Evolutionary conservation across 225 moss, liverwort and hornwort species (phyloP).

Genomic region (Rhytidiadelphus loreus): DNA sequence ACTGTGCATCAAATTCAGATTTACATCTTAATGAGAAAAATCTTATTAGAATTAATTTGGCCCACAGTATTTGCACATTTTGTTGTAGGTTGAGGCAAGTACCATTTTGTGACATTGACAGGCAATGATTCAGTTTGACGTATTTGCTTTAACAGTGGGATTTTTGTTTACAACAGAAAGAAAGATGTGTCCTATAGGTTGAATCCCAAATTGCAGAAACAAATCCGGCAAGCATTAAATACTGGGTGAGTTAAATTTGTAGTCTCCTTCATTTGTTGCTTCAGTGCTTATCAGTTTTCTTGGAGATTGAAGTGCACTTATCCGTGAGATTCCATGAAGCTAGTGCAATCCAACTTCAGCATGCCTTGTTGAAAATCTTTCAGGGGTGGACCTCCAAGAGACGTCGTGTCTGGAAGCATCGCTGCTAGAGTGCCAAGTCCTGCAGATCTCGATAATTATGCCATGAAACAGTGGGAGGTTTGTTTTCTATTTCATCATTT

Average conservation of each 20-base stretch:
- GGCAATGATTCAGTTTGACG: neutral
- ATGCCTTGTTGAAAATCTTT: neutral
- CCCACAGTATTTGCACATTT: neutral
- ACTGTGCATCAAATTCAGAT: neutral
- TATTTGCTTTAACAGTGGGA: neutral
- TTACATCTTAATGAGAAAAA: no score
- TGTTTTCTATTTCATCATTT: neutral
- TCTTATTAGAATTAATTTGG: neutral
- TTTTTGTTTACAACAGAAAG: constrained; percentile 19
- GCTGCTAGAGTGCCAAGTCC: constrained; percentile 62
- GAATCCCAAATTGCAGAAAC: constrained; percentile 77
- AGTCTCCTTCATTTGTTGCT: neutral
- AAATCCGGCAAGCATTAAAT: constrained; percentile 67
- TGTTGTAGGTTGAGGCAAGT: neutral
- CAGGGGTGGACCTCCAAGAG: constrained; percentile 71
- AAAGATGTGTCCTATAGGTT: constrained; percentile 64
- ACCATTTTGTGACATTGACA: neutral
- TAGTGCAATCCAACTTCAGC: neutral
- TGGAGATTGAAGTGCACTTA: neutral
- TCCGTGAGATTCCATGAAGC: neutral
- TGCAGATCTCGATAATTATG: constrained; percentile 60
- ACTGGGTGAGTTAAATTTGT: constrained; percentile 42
- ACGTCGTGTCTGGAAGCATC: constrained; percentile 58
- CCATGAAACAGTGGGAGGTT: constrained; percentile 90
- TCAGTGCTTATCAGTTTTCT: neutral